Percentiles rank a stretch among this genome's conserved stretches.
Evolutionary conservation across 2,329 filamentous ascomycete species (phyloP).

Genomic region (Drechmeria coniospora): DNA sequence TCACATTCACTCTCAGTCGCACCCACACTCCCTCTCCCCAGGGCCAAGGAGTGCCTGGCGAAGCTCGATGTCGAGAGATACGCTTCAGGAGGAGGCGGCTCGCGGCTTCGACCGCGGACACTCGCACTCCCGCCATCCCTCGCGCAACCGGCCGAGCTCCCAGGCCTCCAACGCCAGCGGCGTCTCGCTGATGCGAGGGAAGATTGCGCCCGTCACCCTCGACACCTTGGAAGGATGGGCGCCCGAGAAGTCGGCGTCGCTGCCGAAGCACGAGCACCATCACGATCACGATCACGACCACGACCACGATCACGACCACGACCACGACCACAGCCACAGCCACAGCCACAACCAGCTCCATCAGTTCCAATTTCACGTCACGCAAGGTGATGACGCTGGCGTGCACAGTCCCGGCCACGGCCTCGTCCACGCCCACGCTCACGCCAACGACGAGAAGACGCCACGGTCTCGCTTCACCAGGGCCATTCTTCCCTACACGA

Average conservation of each 20-base stretch:
- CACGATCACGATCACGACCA: conserved; percentile 13
- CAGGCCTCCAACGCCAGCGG: conserved; percentile 16
- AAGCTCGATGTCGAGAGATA: conserved; percentile 18
- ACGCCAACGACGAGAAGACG: conserved; percentile 24
- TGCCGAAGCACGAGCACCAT: conserved; percentile 7
- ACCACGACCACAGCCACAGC: conserved; percentile 9
- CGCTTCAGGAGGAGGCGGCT: conserved; percentile 15
- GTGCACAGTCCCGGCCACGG: too few species aligned
- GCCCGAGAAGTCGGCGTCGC: conserved; percentile 19
- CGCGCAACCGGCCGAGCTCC: conserved; percentile 15
- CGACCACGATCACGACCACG: conserved; percentile 7
- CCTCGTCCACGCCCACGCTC: conserved; percentile 10
- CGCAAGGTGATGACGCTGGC: too few species aligned
- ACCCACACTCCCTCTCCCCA: conserved; percentile 20
- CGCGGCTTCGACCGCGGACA: conserved; percentile 13
- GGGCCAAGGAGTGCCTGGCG: conserved; percentile 23
- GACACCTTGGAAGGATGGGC: conserved; percentile 24
- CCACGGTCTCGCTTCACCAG: conserved; percentile 55
- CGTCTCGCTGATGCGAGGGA: conserved; percentile 14
- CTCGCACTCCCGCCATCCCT: conserved; percentile 12
- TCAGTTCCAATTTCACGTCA: too few species aligned
- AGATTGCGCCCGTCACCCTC: conserved; percentile 15
- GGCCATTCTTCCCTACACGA: conserved; percentile 53
- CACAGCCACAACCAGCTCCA: conserved; percentile 13
- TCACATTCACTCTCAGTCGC: conserved; percentile 22